These are phyloP conservation scores for Cryptococcus wingfieldii DNA, from an alignment of 1,284 basidiomycete species.

Conservation along the genomic window DNA sequence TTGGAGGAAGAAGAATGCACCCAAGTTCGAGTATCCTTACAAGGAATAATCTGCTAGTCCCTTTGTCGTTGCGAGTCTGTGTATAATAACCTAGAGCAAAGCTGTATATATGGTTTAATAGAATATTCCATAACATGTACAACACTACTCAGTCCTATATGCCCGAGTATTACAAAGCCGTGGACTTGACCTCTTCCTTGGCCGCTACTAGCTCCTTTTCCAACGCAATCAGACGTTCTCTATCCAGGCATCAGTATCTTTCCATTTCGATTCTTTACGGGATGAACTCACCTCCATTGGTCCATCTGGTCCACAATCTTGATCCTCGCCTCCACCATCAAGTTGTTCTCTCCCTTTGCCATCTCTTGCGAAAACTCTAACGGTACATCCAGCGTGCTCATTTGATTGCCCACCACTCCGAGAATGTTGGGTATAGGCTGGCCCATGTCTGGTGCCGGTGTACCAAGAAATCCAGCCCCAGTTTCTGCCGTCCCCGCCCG, in stretches of 20 bases:
- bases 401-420: slow-evolving; percentile 35
- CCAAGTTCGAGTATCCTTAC: slow-evolving; percentile 80
- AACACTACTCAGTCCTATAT: slow-evolving; percentile 4
- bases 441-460: slow-evolving; percentile 44
- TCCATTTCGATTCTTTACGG: not conserved
- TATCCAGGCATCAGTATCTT: not conserved
- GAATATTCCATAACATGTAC: not conserved
- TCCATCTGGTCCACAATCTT: slow-evolving; percentile 54
- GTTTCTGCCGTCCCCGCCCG: slow-evolving; percentile 51
- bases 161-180: not conserved
- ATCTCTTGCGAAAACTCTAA: slow-evolving; percentile 78
- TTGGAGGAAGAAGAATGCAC: slow-evolving; percentile 76
- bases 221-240: slow-evolving; percentile 55
- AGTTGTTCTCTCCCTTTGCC: slow-evolving; percentile 78
- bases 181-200: slow-evolving; percentile 31
- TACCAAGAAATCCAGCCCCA: slow-evolving; percentile 55
- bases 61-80: not conserved
- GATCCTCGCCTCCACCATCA: slow-evolving; percentile 72
- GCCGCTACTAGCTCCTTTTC: slow-evolving; percentile 40
- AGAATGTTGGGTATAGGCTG: slow-evolving; percentile 49
- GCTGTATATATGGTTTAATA: not conserved
- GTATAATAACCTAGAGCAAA: not conserved
- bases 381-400: slow-evolving; percentile 45
- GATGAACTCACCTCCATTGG: slow-evolving; percentile 42
- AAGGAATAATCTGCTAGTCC: slow-evolving; percentile 55